Evolutionary conservation across 2,329 filamentous ascomycete genomes (phyloP).

Genomic region (Cadophora malorum): DNA sequence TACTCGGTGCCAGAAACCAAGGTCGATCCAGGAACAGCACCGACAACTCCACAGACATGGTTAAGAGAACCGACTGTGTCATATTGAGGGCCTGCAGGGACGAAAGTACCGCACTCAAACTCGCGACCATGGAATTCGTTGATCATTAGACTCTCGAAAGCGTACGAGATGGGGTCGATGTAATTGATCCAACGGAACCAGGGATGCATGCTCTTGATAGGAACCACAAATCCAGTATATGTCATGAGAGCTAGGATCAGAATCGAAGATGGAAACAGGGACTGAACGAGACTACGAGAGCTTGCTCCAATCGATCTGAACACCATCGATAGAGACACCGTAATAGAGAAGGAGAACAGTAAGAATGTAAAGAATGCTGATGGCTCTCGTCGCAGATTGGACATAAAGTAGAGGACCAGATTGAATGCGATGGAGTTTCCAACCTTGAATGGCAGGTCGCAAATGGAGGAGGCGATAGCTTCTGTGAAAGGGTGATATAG

Average conservation of each 20-base stretch:
- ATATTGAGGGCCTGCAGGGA: slow-evolving; percentile 34
- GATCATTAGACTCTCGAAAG: slow-evolving; percentile 79
- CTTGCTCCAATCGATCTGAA: slow-evolving; percentile 80
- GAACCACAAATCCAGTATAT: slow-evolving; percentile 50
- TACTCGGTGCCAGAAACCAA: slow-evolving; percentile 65
- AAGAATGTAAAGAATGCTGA: slow-evolving; percentile 84
- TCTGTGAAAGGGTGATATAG: slow-evolving; percentile 92
- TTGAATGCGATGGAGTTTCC: slow-evolving; percentile 79
- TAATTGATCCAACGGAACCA: slow-evolving; percentile 88
- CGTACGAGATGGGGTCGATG: slow-evolving; percentile 65
- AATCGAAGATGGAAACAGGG: slow-evolving; percentile 64
- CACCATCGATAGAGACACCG: slow-evolving; percentile 76
- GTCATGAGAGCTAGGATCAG: slow-evolving; percentile 46
- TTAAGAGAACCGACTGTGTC: slow-evolving; percentile 21
- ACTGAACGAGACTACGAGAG: slow-evolving; percentile 72
- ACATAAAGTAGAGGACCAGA: slow-evolving; percentile 83
- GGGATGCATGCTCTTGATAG: slow-evolving; percentile 66
- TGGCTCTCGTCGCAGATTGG: slow-evolving; percentile 67
- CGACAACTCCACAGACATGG: slow-evolving; percentile 61
- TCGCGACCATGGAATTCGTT: slow-evolving; percentile 67
- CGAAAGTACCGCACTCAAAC: slow-evolving; percentile 31
- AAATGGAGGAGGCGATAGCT: slow-evolving; percentile 83
- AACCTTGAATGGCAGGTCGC: slow-evolving; percentile 84
- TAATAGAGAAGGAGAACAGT: slow-evolving; percentile 36
- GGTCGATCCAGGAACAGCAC: slow-evolving; percentile 57